Evolutionary conservation across 2,329 filamentous ascomycete genomes (phyloP).

Genomic region (Ustulina deusta): DNA sequence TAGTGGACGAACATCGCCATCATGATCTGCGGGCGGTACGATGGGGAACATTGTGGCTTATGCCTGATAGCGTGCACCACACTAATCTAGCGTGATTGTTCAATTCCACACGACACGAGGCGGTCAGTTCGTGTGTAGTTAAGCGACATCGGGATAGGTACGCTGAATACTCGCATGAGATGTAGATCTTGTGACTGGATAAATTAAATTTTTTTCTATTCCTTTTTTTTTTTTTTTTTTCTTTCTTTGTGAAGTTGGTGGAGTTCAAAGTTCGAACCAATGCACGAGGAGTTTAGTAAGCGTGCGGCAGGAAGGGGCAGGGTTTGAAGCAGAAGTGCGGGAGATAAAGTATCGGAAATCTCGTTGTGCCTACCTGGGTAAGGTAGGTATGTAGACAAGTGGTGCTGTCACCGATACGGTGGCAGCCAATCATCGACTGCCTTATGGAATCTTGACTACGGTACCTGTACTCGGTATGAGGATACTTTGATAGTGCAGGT

Average conservation of each 20-base stretch:
- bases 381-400: not conserved
- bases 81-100: not conserved
- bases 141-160: constrained; percentile 19
- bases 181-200: constrained; percentile 19
- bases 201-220: not conserved
- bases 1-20: constrained; percentile 10
- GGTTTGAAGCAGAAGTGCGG: not conserved
- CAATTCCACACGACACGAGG: constrained; percentile 13
- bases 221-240: not conserved
- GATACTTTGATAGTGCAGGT: too few species aligned
- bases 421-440: constrained; percentile 20
- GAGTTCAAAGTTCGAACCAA: not conserved
- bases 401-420: constrained; percentile 1
- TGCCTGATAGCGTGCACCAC: constrained; percentile 1
- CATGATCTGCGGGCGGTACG: not conserved
- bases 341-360: not conserved
- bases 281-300: not conserved
- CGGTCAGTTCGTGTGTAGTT: constrained; percentile 21
- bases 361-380: not conserved
- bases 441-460: not conserved
- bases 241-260: not conserved
- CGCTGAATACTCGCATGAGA: constrained; percentile 11
- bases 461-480: too few species aligned
- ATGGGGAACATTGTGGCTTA: constrained; percentile 21
- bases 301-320: not conserved